Percentiles rank a stretch among this genome's conserved stretches.
Conservation (phyloP, 1,139 yeast genomes). For the Blastobotrys proliferans region DNA sequence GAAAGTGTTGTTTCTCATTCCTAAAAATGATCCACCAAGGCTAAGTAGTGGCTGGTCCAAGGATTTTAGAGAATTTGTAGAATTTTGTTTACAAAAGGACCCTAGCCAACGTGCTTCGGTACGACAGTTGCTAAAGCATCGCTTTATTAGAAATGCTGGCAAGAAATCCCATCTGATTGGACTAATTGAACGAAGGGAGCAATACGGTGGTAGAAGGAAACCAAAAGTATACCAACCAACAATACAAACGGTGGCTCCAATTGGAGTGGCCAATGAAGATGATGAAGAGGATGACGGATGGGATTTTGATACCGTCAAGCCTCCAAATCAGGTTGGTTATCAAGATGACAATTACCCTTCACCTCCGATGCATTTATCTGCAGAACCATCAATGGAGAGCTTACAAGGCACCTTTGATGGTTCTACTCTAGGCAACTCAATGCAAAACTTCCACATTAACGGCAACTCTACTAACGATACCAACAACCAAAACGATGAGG, state of each 20-base stretch:
- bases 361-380: neutral
- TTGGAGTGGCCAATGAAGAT: constrained; percentile 11
- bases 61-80: constrained; percentile 59
- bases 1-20: constrained; percentile 65
- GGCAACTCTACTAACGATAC: constrained; percentile 1
- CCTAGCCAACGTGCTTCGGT: constrained; percentile 61
- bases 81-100: constrained; percentile 58
- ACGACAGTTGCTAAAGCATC: constrained; percentile 52
- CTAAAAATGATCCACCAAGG: constrained; percentile 49
- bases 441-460: too few relatives aligned
- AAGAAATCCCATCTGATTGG: constrained; percentile 33
- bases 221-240: constrained; percentile 21
- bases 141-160: constrained; percentile 50
- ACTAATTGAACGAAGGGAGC: constrained; percentile 27
- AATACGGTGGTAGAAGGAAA: constrained; percentile 9
- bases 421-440: constrained; percentile 1
- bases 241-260: constrained; percentile 18
- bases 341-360: constrained; percentile 3
- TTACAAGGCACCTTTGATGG: constrained; percentile 6
- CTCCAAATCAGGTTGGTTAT: constrained; percentile 12
- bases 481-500: neutral
- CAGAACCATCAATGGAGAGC: neutral
- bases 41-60: constrained; percentile 42
- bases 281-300: constrained; percentile 33
- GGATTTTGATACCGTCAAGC: constrained; percentile 40